Conservation (phyloP, 768 basidiomycete genomes). For the Kwoniella newhampshirensis region DNA sequence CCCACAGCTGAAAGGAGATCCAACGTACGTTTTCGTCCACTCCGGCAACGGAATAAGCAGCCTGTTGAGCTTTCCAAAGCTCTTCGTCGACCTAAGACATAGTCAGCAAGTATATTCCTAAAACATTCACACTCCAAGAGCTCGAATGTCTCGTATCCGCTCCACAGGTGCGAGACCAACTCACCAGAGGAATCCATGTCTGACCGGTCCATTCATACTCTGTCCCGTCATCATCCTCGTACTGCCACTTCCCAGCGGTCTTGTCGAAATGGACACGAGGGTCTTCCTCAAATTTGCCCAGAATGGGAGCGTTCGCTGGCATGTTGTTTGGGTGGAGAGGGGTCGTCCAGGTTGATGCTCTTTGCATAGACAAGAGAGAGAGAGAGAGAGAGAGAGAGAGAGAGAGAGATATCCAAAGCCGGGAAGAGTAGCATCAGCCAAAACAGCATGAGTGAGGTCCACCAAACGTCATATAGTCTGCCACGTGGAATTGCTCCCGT, state of each 20-base stretch:
- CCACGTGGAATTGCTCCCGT: too few species aligned
- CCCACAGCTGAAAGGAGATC: neutral
- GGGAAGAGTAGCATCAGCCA: too few species aligned
- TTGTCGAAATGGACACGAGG: constrained; percentile 79
- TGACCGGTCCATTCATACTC: constrained; percentile 91
- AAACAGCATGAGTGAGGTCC: too few species aligned
- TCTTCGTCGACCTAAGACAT: constrained; percentile 85
- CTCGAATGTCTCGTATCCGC: too few species aligned
- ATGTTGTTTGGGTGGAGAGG: constrained; percentile 4
- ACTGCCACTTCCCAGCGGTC: constrained; percentile 73
- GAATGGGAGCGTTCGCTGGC: constrained; percentile 25
- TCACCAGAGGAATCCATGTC: constrained; percentile 79
- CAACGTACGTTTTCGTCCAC: constrained; percentile 88
- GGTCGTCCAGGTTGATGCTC: too few species aligned
- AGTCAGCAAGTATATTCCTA: neutral
- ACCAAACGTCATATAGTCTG: too few species aligned
- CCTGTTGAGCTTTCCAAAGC: constrained; percentile 82
- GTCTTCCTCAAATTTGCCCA: constrained; percentile 68
- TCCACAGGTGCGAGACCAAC: constrained; percentile 51
- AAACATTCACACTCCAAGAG: neutral
- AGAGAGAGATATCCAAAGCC: too few species aligned
- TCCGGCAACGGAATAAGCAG: constrained; percentile 85
- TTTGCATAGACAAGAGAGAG: too few species aligned
- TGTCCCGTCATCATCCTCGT: constrained; percentile 84
- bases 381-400: too few species aligned